Percentiles rank a stretch among this genome's conserved stretches.
These are phyloP conservation scores for Alternaria panax DNA, from an alignment of 2,329 filamentous ascomycete species.

Conservation along the genomic window DNA sequence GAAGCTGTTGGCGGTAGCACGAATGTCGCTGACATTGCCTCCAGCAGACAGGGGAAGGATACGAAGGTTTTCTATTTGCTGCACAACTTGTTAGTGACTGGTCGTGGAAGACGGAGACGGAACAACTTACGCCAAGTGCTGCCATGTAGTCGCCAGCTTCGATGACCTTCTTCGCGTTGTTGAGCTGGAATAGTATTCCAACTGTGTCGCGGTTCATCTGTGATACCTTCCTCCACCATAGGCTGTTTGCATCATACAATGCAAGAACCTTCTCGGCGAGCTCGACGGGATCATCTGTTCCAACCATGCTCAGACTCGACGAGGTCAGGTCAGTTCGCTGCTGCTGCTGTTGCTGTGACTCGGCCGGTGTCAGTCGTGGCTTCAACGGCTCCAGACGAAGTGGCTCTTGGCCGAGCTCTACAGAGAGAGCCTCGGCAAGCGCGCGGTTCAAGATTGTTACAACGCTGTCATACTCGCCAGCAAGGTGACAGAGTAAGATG, in stretches of 20 bases:
- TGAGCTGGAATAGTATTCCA: slow-evolving; percentile 66
- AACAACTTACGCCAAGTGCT: slow-evolving; percentile 69
- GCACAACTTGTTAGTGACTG: slow-evolving; percentile 9
- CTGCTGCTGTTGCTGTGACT: slow-evolving; percentile 44
- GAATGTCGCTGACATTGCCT: slow-evolving; percentile 80
- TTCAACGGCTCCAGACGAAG: slow-evolving; percentile 81
- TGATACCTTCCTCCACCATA: slow-evolving; percentile 68
- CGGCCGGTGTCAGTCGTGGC: slow-evolving; percentile 61
- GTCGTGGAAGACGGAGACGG: neutral
- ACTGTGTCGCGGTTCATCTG: slow-evolving; percentile 65
- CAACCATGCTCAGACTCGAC: slow-evolving; percentile 67
- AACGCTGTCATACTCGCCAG: slow-evolving; percentile 95
- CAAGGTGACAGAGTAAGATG: slow-evolving; percentile 91
- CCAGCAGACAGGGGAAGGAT: slow-evolving; percentile 80
- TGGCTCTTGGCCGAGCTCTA: slow-evolving; percentile 83
- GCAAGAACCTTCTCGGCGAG: slow-evolving; percentile 69
- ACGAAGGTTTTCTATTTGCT: slow-evolving; percentile 76
- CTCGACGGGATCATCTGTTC: slow-evolving; percentile 71
- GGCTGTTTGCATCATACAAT: slow-evolving; percentile 67
- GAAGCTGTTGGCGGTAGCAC: slow-evolving; percentile 81
- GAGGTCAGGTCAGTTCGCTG: slow-evolving; percentile 39
- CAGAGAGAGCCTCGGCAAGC: slow-evolving; percentile 85
- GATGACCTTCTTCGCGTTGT: slow-evolving; percentile 66
- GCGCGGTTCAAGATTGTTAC: slow-evolving; percentile 87
- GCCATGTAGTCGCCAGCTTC: slow-evolving; percentile 65